Conservation (phyloP, 2,329 filamentous ascomycete species). For the Hortaea werneckii region DNA sequence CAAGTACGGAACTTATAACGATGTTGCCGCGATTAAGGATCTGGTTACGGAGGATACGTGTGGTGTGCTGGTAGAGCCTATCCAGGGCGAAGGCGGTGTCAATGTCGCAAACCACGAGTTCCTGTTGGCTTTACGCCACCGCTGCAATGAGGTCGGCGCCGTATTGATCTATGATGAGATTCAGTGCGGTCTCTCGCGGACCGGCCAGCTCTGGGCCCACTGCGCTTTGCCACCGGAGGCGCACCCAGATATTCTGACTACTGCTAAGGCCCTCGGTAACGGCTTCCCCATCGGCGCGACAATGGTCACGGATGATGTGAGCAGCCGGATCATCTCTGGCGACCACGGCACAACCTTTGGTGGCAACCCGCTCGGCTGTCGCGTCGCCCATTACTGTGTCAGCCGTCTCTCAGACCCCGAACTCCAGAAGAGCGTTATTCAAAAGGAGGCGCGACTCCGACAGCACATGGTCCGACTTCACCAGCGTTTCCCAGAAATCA, state of each 20-base stretch:
- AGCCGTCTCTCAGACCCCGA: conserved; percentile 59
- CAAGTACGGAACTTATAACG: conserved; percentile 75
- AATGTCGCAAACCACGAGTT: conserved; percentile 76
- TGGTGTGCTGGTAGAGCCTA: conserved; percentile 91
- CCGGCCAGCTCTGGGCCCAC: conserved; percentile 87
- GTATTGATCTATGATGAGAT: conserved; percentile 95
- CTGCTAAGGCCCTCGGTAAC: conserved; percentile 92
- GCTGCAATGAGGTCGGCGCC: conserved; percentile 78
- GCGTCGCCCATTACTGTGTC: conserved; percentile 79
- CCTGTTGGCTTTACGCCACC: conserved; percentile 67
- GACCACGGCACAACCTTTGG: conserved; percentile 94
- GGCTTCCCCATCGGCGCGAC: conserved; percentile 91
- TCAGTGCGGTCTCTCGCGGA: conserved; percentile 83
- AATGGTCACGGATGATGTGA: conserved; percentile 55
- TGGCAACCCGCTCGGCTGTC: conserved; percentile 77
- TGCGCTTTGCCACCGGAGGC: conserved; percentile 58
- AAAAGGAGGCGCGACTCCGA: conserved; percentile 54
- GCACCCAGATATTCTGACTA: conserved; percentile 88
- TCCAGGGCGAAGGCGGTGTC: conserved; percentile 93
- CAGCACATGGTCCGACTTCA: conserved; percentile 48
- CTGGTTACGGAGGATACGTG: conserved; percentile 80
- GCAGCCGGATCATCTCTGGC: conserved; percentile 58
- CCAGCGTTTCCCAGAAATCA: conserved; percentile 56
- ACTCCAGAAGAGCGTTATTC: conserved; percentile 58
- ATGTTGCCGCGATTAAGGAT: conserved; percentile 58